Conservation (phyloP, 208 protist genomes). For the Leishmania gerbilli region DNA sequence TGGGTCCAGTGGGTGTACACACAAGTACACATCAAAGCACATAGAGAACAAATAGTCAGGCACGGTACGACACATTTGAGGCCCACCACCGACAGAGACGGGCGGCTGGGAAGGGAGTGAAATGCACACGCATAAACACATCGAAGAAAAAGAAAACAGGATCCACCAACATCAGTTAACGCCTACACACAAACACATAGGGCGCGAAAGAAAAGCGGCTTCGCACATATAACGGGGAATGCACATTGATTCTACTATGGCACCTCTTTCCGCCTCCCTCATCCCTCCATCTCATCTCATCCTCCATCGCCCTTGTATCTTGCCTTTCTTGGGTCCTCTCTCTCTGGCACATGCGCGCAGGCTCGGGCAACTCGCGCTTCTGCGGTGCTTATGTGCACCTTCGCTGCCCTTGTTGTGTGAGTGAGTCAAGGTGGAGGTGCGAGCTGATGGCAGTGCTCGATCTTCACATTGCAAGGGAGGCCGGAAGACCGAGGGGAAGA, state of each 20-base stretch:
- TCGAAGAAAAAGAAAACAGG: not conserved
- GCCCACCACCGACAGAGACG: not conserved
- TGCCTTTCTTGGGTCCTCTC: not conserved
- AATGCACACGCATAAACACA: not conserved
- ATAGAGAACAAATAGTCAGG: not conserved
- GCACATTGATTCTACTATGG: not conserved
- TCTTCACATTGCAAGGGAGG: not conserved
- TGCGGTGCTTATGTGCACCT: not conserved
- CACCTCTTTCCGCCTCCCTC: not conserved
- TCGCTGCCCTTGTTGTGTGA: not conserved
- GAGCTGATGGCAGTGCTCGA: not conserved
- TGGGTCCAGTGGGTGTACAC: not conserved
- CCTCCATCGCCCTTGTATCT: not conserved
- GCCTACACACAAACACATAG: not conserved
- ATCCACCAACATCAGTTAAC: too few relatives aligned
- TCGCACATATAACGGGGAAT: not conserved
- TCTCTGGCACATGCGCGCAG: too few relatives aligned
- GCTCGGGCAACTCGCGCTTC: not conserved
- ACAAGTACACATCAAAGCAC: not conserved
- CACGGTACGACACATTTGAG: not conserved
- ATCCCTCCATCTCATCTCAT: not conserved
- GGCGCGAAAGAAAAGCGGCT: constrained; percentile 3
- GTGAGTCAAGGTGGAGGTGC: not conserved
- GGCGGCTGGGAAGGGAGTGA: not conserved
- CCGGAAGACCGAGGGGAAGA: not conserved